Evolutionary conservation across 108 stramenopile genomes (phyloP).

Genomic region (Stephanodiscus triporus): DNA sequence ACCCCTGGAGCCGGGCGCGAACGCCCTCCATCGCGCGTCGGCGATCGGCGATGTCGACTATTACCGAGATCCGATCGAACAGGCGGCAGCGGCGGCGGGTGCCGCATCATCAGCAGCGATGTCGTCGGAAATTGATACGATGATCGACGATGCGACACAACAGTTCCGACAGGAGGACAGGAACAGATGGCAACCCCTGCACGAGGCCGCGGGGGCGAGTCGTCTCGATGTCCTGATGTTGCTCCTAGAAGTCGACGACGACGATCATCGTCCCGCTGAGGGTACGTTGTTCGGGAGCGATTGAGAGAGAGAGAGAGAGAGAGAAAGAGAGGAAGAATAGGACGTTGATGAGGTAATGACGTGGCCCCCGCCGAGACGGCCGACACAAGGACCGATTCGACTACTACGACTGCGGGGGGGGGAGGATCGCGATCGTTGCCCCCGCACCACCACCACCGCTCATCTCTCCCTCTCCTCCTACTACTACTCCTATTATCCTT

Average conservation of each 20-base stretch:
- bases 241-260: constrained; percentile 33
- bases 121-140: no score
- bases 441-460: no score
- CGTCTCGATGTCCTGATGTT: constrained; percentile 26
- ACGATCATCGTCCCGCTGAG: no score
- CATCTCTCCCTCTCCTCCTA: neutral
- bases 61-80: constrained; percentile 13
- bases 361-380: no score
- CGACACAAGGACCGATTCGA: no score
- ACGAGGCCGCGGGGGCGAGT: constrained; percentile 46
- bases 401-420: no score
- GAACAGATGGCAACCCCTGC: constrained; percentile 53
- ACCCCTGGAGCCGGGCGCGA: constrained; percentile 33
- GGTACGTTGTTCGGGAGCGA: constrained; percentile 4
- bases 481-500: constrained; percentile 12
- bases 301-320: no score
- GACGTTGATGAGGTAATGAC: no score
- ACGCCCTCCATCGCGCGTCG: constrained; percentile 34
- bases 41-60: constrained; percentile 17
- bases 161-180: constrained; percentile 41
- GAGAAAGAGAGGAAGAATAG: no score
- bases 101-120: no score
- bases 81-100: neutral
- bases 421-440: no score
- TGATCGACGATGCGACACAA: constrained; percentile 8